Percentiles rank a stretch among this genome's conserved stretches.
Evolutionary conservation across 495 filamentous ascomycete genomes (phyloP).

Genomic region (Penicillium salamii): DNA sequence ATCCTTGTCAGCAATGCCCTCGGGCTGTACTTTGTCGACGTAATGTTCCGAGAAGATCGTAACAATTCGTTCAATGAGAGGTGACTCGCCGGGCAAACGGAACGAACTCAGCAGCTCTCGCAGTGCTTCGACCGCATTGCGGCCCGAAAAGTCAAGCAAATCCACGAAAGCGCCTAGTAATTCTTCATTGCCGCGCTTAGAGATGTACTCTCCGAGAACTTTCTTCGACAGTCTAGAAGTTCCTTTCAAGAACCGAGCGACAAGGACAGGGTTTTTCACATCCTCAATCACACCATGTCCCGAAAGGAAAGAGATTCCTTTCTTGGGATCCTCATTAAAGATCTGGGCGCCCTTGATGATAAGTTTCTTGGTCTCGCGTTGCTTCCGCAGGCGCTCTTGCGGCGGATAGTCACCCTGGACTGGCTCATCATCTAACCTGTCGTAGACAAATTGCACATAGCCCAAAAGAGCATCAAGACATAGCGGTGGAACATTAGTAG

Average conservation of each 20-base stretch:
- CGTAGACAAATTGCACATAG: slow-evolving; percentile 87
- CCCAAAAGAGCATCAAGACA: slow-evolving; percentile 90
- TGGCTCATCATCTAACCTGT: slow-evolving; percentile 73
- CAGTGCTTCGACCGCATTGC: slow-evolving; percentile 85
- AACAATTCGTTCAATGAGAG: slow-evolving; percentile 90
- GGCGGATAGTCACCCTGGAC: slow-evolving; percentile 65
- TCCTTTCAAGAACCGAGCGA: slow-evolving; percentile 80
- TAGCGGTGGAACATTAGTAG: slow-evolving; percentile 92
- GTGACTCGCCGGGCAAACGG: slow-evolving; percentile 87
- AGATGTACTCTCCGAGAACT: slow-evolving; percentile 85
- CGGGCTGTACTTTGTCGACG: slow-evolving; percentile 64
- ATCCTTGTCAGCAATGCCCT: slow-evolving; percentile 82
- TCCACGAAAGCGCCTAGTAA: slow-evolving; percentile 82
- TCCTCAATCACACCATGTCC: slow-evolving; percentile 80
- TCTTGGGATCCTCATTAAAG: slow-evolving; percentile 94
- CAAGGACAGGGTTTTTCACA: slow-evolving; percentile 63
- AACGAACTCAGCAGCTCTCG: slow-evolving; percentile 87
- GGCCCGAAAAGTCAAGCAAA: slow-evolving; percentile 79
- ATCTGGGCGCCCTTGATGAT: slow-evolving; percentile 85
- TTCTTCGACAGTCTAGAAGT: slow-evolving; percentile 88
- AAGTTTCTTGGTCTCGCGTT: slow-evolving; percentile 75
- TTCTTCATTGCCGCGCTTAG: slow-evolving; percentile 79
- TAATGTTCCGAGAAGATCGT: slow-evolving; percentile 85
- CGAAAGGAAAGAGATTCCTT: slow-evolving; percentile 80
- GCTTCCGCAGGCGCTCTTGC: slow-evolving; percentile 57